Evolutionary conservation across 208 protist genomes (phyloP), one percentile per base, ranked within the genome.

Genomic region (Acanthamoeba healyi): DNA sequence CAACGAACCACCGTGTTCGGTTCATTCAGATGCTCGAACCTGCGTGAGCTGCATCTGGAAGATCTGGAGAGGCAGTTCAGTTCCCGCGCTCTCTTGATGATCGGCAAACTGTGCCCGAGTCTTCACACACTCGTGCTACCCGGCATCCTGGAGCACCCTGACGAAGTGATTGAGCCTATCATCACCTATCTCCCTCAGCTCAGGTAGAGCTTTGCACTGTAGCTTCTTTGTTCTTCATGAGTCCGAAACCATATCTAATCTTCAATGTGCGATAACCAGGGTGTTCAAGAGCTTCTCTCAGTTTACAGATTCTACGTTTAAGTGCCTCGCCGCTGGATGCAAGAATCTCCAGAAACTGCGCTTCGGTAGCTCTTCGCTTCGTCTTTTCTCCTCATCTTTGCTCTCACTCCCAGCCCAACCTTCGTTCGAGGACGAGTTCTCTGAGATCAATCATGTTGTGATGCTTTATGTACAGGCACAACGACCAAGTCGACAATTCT

Each of bases 211-310:
- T 36, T 17, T 26, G 24, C 32, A 9, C 17, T 72, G n/a, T 36
- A 10, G n/a, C 32, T 4, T 17, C 32, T 15, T 72, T 72, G 24
- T 72, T 24, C 34, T 26, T 26, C 19, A 22, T 10, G 15, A 63
- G 15, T 63, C n/a, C n/a, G n/a, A 29, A 1, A 29, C 32, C 63
- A 14, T 19, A 24, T 19, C 51, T 56, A 1, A 7, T 56, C 51
- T 17, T 19, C 51, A 56, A 1, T 56, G 15, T 56, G n/a, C n/a
- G n/a, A n/a, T 15, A 15, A n/a, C 24, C 67, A 77, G 79, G 24
- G 79, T 88, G 2, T 88, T 88, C 24, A 88, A 88, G 79, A 88
- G 79, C 79, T 88, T 88, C 79, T 88, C 79, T 4, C 79, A 88
- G 79, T 88, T 88, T 32, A 65, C 79, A 14, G 79, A 88, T 14